Conservation (phyloP, 768 basidiomycete species). For the Phylloporus rhodoxanthus region DNA sequence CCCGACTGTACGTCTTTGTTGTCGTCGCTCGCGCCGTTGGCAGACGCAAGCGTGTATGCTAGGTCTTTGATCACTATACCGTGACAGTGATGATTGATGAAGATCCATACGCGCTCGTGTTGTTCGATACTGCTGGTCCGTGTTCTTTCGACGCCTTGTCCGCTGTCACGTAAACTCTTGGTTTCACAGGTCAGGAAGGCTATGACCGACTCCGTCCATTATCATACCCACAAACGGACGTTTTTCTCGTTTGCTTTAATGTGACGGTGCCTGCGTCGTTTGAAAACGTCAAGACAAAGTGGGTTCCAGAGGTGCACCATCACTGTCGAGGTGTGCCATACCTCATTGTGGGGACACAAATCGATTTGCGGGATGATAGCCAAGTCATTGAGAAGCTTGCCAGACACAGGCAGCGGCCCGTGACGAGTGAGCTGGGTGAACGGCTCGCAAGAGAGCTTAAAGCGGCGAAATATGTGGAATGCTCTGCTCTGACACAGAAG, state of each 20-base stretch:
- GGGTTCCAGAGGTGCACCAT: constrained; percentile 99
- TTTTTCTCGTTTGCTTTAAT: constrained; percentile 99
- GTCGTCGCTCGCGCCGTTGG: constrained; percentile 3
- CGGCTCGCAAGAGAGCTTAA: not conserved
- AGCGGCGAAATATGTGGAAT: too few species aligned
- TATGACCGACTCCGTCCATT: constrained; percentile 98
- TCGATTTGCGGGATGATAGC: constrained; percentile 91
- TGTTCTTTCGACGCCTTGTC: constrained; percentile 13
- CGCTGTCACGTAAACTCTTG: constrained; percentile 7
- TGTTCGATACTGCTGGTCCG: constrained; percentile 98
- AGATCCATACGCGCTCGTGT: constrained; percentile 95
- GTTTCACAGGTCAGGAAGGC: constrained; percentile 86
- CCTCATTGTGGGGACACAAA: constrained; percentile 97
- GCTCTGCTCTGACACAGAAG: constrained; percentile 87
- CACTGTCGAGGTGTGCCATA: constrained; percentile 99
- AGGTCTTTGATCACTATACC: constrained; percentile 97
- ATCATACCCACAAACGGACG: constrained; percentile 99
- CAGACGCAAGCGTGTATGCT: constrained; percentile 20
- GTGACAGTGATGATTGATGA: constrained; percentile 99
- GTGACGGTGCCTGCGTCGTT: constrained; percentile 98
- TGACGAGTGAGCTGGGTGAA: constrained; percentile 26
- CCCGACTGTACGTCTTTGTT: constrained; percentile 68
- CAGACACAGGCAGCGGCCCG: constrained; percentile 94
- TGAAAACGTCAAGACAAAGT: constrained; percentile 99
- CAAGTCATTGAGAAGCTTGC: constrained; percentile 92